phyloP scores from a whole-genome alignment of 1,139 yeast genomes.

The Hyphopichia wangnamkhiaoensis region DNA sequence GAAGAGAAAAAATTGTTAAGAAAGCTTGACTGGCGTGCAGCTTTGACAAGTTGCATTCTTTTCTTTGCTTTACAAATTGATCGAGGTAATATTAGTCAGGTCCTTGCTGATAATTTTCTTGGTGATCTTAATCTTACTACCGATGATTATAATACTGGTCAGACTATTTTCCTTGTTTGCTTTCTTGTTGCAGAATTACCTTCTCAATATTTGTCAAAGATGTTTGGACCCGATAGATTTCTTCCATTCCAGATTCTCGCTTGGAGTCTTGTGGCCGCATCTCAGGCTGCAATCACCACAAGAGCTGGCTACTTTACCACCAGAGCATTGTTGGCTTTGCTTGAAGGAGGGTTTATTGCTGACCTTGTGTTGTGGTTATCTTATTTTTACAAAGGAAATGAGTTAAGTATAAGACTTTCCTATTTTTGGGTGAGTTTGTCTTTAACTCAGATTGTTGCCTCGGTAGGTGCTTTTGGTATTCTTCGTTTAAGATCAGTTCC shows the following conservation, averaged over 20 bases:
- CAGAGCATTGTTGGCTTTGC: conserved; percentile 27
- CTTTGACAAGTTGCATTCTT: conserved; percentile 50
- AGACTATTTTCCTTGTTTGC: conserved; percentile 43
- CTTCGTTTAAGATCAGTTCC: conserved; percentile 32
- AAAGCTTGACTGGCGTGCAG: conserved; percentile 47
- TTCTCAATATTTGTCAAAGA: conserved; percentile 54
- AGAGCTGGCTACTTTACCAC: conserved; percentile 27
- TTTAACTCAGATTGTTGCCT: conserved; percentile 37
- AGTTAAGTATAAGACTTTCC: conserved; percentile 26
- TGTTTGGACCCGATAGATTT: conserved; percentile 54
- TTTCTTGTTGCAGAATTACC: conserved; percentile 57
- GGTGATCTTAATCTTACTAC: conserved; percentile 45
- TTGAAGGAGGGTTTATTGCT: conserved; percentile 36
- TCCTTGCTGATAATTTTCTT: conserved; percentile 50
- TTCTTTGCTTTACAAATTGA: conserved; percentile 55
- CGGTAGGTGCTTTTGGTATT: conserved; percentile 48
- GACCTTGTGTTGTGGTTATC: conserved; percentile 30
- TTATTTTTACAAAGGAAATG: conserved; percentile 27
- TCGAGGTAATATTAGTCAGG: conserved; percentile 51
- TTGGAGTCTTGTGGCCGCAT: conserved; percentile 35
- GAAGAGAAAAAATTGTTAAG: conserved; percentile 43
- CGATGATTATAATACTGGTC: conserved; percentile 50
- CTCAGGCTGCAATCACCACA: conserved; percentile 26
- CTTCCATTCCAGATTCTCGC: conserved; percentile 51
- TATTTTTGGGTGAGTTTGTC: conserved; percentile 30